Conservation (phyloP, 2,329 filamentous ascomycete species). For the Penicillium sp. region DNA sequence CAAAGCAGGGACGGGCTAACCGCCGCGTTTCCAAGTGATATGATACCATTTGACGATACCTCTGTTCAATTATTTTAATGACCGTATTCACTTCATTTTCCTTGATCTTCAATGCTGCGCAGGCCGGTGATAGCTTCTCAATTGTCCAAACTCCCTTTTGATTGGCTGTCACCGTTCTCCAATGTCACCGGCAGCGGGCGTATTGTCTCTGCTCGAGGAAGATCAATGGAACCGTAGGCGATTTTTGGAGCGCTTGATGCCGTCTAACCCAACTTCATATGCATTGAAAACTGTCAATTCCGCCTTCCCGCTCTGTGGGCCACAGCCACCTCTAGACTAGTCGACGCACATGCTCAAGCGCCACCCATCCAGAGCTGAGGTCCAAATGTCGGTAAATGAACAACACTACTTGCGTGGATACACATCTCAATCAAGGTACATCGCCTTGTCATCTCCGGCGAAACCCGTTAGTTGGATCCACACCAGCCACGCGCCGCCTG, state of each 20-base stretch:
- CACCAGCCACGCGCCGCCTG: neutral
- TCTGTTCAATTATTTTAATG: conserved; percentile 29
- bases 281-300: too few relatives aligned
- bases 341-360: too few relatives aligned
- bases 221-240: neutral
- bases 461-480: neutral
- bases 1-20: conserved; percentile 27
- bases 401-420: neutral
- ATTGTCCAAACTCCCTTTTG: neutral
- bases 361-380: neutral
- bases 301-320: too few relatives aligned
- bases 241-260: too few relatives aligned
- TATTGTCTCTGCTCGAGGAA: neutral
- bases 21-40: conserved; percentile 33
- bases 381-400: too few relatives aligned
- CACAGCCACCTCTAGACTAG: too few relatives aligned
- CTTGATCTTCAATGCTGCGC: conserved; percentile 1
- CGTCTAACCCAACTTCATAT: too few relatives aligned
- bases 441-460: conserved; percentile 1
- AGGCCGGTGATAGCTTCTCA: neutral
- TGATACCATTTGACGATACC: conserved; percentile 35
- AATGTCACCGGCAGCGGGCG: too few relatives aligned
- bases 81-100: conserved; percentile 17
- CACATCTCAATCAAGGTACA: neutral
- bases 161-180: too few relatives aligned